Evolutionary conservation across 1,284 basidiomycete genomes (phyloP).

Genomic region (Cryptococcus hybrid): DNA sequence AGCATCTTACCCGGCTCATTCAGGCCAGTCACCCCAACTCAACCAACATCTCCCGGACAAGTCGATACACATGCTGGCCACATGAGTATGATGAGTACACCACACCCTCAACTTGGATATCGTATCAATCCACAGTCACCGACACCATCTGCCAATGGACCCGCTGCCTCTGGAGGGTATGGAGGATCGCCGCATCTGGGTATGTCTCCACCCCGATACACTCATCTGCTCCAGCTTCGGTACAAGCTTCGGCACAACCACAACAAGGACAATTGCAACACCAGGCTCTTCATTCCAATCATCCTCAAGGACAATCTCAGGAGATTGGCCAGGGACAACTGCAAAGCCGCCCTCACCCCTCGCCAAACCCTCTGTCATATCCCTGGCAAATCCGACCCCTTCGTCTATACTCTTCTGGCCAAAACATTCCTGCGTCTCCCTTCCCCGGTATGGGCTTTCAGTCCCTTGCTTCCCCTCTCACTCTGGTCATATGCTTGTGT

Average conservation of each 20-base stretch:
- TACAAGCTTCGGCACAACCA: neutral
- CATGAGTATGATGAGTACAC: neutral
- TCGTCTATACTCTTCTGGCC: constrained; percentile 24
- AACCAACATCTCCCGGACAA: too few species aligned
- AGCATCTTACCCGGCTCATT: neutral
- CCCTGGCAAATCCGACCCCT: constrained; percentile 33
- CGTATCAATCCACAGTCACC: too few species aligned
- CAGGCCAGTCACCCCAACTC: neutral
- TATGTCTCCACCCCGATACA: neutral
- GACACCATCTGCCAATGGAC: too few species aligned
- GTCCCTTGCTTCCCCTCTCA: constrained; percentile 80
- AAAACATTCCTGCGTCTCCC: constrained; percentile 53
- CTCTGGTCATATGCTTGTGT: constrained; percentile 89
- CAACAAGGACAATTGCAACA: neutral
- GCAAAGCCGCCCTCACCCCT: constrained; percentile 3
- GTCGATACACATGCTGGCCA: too few species aligned
- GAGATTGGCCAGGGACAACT: neutral
- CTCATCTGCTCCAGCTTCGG: neutral
- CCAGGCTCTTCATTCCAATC: neutral
- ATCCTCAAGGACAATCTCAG: neutral
- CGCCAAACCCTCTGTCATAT: constrained; percentile 21
- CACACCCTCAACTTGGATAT: neutral
- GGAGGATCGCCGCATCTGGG: neutral
- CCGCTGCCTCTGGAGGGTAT: too few species aligned
- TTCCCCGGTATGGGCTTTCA: constrained; percentile 96